Percentiles rank a stretch among this genome's conserved stretches.
These are phyloP conservation scores for Hericium rajendrae DNA, from an alignment of 768 basidiomycete species.

Conservation along the genomic window DNA sequence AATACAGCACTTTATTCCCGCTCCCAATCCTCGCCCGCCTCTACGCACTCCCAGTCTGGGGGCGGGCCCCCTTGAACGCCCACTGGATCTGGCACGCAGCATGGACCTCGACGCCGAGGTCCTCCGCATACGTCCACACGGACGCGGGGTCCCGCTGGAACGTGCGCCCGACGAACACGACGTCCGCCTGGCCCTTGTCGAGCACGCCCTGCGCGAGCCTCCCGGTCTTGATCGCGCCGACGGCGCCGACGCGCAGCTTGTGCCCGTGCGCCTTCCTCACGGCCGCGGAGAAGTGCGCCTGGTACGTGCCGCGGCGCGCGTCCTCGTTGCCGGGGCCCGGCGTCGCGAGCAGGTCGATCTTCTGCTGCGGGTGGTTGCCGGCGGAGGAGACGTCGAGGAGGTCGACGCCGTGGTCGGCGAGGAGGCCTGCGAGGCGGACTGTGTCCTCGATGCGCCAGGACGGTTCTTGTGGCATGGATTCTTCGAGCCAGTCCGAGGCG, in stretches of 20 bases:
- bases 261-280: slow-evolving; percentile 39
- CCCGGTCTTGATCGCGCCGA: slow-evolving; percentile 49
- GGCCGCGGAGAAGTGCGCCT: slow-evolving; percentile 48
- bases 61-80: slow-evolving; percentile 31
- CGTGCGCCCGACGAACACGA: slow-evolving; percentile 25
- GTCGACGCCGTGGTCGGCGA: slow-evolving; percentile 61
- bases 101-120: slow-evolving; percentile 38
- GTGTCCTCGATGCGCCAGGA: slow-evolving; percentile 68
- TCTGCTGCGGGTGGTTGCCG: slow-evolving; percentile 40
- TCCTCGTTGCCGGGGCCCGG: slow-evolving; percentile 22
- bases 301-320: slow-evolving; percentile 28
- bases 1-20: too few relatives aligned
- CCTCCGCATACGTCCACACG: slow-evolving; percentile 43
- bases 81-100: slow-evolving; percentile 47
- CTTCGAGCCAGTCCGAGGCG: slow-evolving; percentile 67
- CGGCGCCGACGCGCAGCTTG: slow-evolving; percentile 36
- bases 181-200: slow-evolving; percentile 50
- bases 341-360: slow-evolving; percentile 16
- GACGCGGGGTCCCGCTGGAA: slow-evolving; percentile 54
- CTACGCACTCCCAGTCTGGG: not conserved
- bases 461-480: slow-evolving; percentile 44
- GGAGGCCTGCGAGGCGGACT: slow-evolving; percentile 44
- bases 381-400: slow-evolving; percentile 65
- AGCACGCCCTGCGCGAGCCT: slow-evolving; percentile 49
- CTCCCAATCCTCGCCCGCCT: too few relatives aligned